phyloP scores from a whole-genome alignment of 345 rosid species.

The Corchorus capsularis region DNA sequence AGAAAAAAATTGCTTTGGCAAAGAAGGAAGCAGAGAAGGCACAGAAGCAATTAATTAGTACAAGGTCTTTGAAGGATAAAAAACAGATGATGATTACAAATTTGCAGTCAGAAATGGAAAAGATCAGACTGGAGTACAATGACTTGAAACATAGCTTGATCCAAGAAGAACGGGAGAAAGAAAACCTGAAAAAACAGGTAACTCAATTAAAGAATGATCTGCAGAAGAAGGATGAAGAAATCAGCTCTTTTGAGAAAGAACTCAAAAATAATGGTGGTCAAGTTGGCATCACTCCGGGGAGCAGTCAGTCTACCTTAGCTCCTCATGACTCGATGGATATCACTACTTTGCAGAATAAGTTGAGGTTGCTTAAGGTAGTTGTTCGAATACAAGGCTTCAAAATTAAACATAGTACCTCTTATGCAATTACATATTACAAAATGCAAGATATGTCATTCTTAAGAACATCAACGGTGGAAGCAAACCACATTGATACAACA shows the following conservation, averaged over 20 bases:
- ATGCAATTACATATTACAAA: background rate
- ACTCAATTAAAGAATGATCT: slow-evolving; percentile 49
- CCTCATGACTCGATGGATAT: slow-evolving; percentile 3
- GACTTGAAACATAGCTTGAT: slow-evolving; percentile 50
- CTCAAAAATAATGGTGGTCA: background rate
- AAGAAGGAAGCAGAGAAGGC: slow-evolving; percentile 55
- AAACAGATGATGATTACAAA: slow-evolving; percentile 49
- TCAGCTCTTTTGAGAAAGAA: slow-evolving; percentile 19
- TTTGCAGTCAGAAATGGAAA: slow-evolving; percentile 53
- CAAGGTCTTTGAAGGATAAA: slow-evolving; percentile 54
- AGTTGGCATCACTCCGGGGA: slow-evolving; percentile 12
- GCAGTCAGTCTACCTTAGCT: slow-evolving; percentile 20
- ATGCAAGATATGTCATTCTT: background rate
- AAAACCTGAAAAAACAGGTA: slow-evolving; percentile 54
- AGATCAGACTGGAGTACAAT: slow-evolving; percentile 43
- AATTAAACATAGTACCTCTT: background rate
- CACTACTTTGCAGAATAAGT: slow-evolving; percentile 26
- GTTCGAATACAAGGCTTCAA: slow-evolving; percentile 1
- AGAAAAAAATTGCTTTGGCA: slow-evolving; percentile 43
- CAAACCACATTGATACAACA: slow-evolving; percentile 9
- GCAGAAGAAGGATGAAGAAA: slow-evolving; percentile 54
- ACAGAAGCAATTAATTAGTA: slow-evolving; percentile 45
- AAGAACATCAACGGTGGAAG: slow-evolving; percentile 6
- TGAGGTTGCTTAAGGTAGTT: slow-evolving; percentile 33
- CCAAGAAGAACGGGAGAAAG: slow-evolving; percentile 64